A percentile compares a stretch with the other conserved stretches of the same genome.
phyloP scores from a whole-genome alignment of 2,329 filamentous ascomycete genomes.

The Fusarium kyushuense region DNA sequence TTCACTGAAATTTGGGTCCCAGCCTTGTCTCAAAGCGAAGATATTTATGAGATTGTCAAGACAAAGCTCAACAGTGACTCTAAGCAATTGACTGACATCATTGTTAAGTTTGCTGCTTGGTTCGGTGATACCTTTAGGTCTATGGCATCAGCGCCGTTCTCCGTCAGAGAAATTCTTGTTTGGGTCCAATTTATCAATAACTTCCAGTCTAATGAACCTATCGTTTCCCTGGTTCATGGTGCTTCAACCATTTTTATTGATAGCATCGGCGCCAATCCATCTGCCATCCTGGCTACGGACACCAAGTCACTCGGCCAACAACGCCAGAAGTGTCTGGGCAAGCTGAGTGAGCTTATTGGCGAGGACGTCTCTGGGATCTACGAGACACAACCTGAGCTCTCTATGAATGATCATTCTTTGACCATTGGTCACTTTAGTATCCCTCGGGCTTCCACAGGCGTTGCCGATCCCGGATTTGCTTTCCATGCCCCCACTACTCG shows the following conservation, averaged over 20 bases:
- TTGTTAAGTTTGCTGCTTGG: slow-evolving; percentile 93
- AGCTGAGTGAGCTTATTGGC: slow-evolving; percentile 75
- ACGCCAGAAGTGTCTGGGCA: slow-evolving; percentile 76
- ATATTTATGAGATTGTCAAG: slow-evolving; percentile 87
- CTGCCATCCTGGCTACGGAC: slow-evolving; percentile 82
- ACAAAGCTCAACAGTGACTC: slow-evolving; percentile 74
- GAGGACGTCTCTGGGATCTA: slow-evolving; percentile 75
- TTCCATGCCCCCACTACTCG: slow-evolving; percentile 92
- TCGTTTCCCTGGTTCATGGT: slow-evolving; percentile 76
- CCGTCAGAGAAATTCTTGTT: slow-evolving; percentile 89
- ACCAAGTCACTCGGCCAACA: slow-evolving; percentile 77
- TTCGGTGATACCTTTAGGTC: slow-evolving; percentile 87
- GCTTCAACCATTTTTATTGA: slow-evolving; percentile 97
- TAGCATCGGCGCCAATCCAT: slow-evolving; percentile 93
- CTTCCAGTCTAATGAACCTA: slow-evolving; percentile 60
- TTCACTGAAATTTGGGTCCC: slow-evolving; percentile 99
- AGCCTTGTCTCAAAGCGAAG: slow-evolving; percentile 83
- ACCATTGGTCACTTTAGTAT: slow-evolving; percentile 82
- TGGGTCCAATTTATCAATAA: slow-evolving; percentile 95
- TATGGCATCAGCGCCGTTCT: slow-evolving; percentile 80
- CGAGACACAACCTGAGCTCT: slow-evolving; percentile 69
- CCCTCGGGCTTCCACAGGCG: slow-evolving; percentile 59
- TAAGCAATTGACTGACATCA: slow-evolving; percentile 70
- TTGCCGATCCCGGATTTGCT: slow-evolving; percentile 60
- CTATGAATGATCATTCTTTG: slow-evolving; percentile 63